These are phyloP conservation scores for Draba incana DNA, from an alignment of 345 rosid genomes.

Conservation along the genomic window DNA sequence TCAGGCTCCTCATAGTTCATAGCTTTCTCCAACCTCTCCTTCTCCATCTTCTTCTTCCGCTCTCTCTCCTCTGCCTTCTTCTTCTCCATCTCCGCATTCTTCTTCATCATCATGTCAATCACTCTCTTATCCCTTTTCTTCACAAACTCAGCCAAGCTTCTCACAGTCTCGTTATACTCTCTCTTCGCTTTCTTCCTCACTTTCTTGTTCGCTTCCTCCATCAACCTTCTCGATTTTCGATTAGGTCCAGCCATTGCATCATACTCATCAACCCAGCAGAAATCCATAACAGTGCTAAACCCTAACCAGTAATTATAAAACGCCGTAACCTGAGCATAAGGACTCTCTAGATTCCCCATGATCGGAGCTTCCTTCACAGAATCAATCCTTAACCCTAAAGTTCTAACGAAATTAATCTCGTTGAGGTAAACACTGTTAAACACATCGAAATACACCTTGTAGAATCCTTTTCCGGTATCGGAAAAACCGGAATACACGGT, in stretches of 20 bases:
- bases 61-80: slow-evolving; percentile 63
- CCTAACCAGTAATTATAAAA: slow-evolving; percentile 88
- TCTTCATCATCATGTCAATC: slow-evolving; percentile 72
- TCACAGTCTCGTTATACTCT: slow-evolving; percentile 81
- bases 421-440: slow-evolving; percentile 61
- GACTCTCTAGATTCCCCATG: slow-evolving; percentile 85
- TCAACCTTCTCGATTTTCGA: slow-evolving; percentile 70
- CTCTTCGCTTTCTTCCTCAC: slow-evolving; percentile 79
- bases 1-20: slow-evolving; percentile 64
- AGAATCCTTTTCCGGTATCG: slow-evolving; percentile 79
- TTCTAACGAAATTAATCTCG: slow-evolving; percentile 65
- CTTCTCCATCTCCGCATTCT: slow-evolving; percentile 66
- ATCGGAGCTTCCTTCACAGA: slow-evolving; percentile 70
- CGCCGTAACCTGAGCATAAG: slow-evolving; percentile 76
- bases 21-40: slow-evolving; percentile 65
- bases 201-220: slow-evolving; percentile 98
- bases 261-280: slow-evolving; percentile 82
- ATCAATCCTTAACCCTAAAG: slow-evolving; percentile 63
- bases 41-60: slow-evolving; percentile 66
- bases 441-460: slow-evolving; percentile 77
- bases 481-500: slow-evolving; percentile 68
- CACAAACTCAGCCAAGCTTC: slow-evolving; percentile 78
- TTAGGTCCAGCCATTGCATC: slow-evolving; percentile 74
- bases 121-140: slow-evolving; percentile 98
- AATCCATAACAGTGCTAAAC: slow-evolving; percentile 84